Evolutionary conservation across 2,329 filamentous ascomycete genomes (phyloP).

Genomic region (Aspergillus cejpii): DNA sequence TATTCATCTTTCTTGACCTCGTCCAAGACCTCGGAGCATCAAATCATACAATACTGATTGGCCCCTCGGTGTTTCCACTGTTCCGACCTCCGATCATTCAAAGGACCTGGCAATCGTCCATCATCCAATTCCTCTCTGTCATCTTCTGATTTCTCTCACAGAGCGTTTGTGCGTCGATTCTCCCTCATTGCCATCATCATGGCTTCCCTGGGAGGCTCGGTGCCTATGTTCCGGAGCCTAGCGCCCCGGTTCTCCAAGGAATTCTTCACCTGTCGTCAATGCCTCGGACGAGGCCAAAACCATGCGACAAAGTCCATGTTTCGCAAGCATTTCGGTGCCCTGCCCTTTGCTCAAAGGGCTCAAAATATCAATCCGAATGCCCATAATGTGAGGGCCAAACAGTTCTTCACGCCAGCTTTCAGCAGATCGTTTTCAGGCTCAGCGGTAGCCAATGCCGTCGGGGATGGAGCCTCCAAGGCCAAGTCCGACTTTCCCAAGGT

Average conservation of each 20-base stretch:
- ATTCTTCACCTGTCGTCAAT: slow-evolving; percentile 41
- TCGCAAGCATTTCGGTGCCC: slow-evolving; percentile 27
- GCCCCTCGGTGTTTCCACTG: slow-evolving; percentile 10
- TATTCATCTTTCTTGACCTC: not conserved
- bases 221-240: slow-evolving; percentile 30
- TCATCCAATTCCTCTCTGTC: not conserved
- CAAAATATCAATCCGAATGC: slow-evolving; percentile 22
- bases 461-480: slow-evolving; percentile 21
- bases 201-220: slow-evolving; percentile 30
- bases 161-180: slow-evolving; percentile 1
- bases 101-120: not conserved
- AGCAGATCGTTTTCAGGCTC: slow-evolving; percentile 20
- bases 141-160: not conserved
- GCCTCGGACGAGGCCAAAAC: slow-evolving; percentile 28
- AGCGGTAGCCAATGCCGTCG: slow-evolving; percentile 15
- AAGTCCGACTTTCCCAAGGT: slow-evolving; percentile 51
- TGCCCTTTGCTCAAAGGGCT: slow-evolving; percentile 23
- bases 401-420: slow-evolving; percentile 24
- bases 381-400: slow-evolving; percentile 21
- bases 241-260: slow-evolving; percentile 34
- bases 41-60: slow-evolving; percentile 19
- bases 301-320: slow-evolving; percentile 26
- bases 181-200: slow-evolving; percentile 18
- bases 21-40: not conserved
- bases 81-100: slow-evolving; percentile 8